Base-by-base conservation (phyloP, 106 monocot species). In the Narthecium ossifragum region DNA sequence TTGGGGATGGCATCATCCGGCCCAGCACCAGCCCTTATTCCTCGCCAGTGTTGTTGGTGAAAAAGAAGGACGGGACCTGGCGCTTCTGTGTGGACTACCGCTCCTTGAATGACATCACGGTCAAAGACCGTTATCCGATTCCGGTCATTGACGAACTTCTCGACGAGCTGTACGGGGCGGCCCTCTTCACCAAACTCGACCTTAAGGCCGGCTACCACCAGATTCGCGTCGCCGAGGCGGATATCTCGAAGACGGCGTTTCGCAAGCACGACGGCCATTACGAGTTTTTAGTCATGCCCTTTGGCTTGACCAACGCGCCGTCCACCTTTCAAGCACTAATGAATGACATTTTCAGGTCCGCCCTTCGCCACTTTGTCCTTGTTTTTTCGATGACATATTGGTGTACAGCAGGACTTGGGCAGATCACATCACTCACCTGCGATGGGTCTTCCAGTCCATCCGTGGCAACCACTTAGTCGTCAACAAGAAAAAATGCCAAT, bases 151-250 rank as follows among this genome's bases (percentile, higher is more conserved):
- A 70, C 41, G 70, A 70, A 3, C 18, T 70, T 3, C 13, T 62
- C 2, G 70, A 70, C 30, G 70, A 70, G 34, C 21, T 70, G 0
- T 13, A 62, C 43, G 62, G 70, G 20, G 49, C 70, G 7, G 20
- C 12, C 0, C 8, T 60, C 29, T 70, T 70, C 51, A 53, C 70
- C 10, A 70, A 70, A 22, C 34, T 70, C 0, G 70, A 70, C n/a
- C 29, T 73, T 3, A 31, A 46, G 8, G 32, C 50, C 0, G 61
- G 67, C 0, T 75, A 68, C 29, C 74, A 75, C 23, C 67, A 75
- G 21, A 32, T 75, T 0, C 26, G 51, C 24, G 48, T 75, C 37
- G 0, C 1, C 0, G 17, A 8, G 4, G 5, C 23, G 0, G 74
- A 75, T 36, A 43, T 61, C 6, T 26, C 53, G 20, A 67, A 67